Evolutionary conservation across 495 filamentous ascomycete species (phyloP), one percentile per base, ranked within the genome.

Genomic region (Penicillium bovifimosum): DNA sequence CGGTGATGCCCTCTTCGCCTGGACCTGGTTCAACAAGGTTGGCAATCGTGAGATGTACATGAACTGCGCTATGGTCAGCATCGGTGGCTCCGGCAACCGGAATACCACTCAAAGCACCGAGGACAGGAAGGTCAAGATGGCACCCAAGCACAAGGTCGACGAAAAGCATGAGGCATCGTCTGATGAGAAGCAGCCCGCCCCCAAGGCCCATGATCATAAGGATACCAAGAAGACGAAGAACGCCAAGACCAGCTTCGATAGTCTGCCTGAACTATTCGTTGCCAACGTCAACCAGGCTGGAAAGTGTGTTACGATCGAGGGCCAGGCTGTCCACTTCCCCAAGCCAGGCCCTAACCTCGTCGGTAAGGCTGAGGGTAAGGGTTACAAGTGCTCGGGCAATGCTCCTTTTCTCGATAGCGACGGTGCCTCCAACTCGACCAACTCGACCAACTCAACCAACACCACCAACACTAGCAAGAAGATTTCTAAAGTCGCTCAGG

Each of bases 31-130:
- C 74, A 96, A 96, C 80, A 85, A 84, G 55, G 64, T 91, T 47
- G 90, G 90, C 42, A 90, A 91, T 72, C 81, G 89, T 17, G 91
- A 96, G 67, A 90, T 95, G 81, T 96, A 96, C 76, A 95, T 95
- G 91, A 90, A 91, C 78, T 96, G 91, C 54, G 87, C 85, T 4
- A 80, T 86, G 16, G 77, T 92, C 41, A 81, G 76, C 5, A 79
- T 96, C 56, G 68, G 71, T 0, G 81, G 79, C 9, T 81, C 79
- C 43, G 54, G 40, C 2, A 53, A 46, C 9, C 50, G 52, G 24
- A 43, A 9, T 28, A 14, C 41, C 9, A 2, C n/a, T 14, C n/a
- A 14, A 9, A 4, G 24, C 24, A 6, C 28, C 9, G 26, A 41
- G 39, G 11, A 49, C 17, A n/a, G 14, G 2, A 27, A 31, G 9